Conservation (phyloP, 805 yeast genomes). For the Hanseniaspora singularis region DNA sequence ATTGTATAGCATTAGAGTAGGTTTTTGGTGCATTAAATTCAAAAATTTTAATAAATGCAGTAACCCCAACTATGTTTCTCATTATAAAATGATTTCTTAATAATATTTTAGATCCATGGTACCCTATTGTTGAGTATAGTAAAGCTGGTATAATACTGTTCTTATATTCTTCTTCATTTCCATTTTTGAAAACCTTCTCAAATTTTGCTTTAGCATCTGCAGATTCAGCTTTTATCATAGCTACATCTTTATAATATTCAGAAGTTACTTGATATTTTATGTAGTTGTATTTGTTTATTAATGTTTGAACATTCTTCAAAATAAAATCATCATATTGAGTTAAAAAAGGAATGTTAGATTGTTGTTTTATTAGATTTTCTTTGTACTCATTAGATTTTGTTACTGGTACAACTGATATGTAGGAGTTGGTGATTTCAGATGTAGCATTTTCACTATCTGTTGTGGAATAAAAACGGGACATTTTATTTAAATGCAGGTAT, state of each 20-base stretch:
- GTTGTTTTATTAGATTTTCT: slow-evolving; percentile 5
- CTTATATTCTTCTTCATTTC: slow-evolving; percentile 20
- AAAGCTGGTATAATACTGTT: slow-evolving; percentile 24
- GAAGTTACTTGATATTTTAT: slow-evolving; percentile 2
- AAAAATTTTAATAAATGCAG: slow-evolving; percentile 21
- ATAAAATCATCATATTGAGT: slow-evolving; percentile 12
- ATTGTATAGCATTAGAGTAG: slow-evolving; percentile 18
- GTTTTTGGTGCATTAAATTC: slow-evolving; percentile 23
- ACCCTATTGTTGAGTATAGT: slow-evolving; percentile 23
- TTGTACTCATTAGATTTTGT: background rate
- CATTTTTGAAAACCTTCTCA: slow-evolving; percentile 1
- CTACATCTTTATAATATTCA: slow-evolving; percentile 10
- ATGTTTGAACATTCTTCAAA: background rate
- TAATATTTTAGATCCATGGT: slow-evolving; percentile 24
- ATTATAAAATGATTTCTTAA: slow-evolving; percentile 22
- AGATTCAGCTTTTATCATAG: slow-evolving; percentile 6
- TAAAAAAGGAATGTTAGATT: background rate
- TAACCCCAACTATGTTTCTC: slow-evolving; percentile 23
- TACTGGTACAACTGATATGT: background rate
- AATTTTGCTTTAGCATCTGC: background rate
- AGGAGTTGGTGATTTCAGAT: background rate
- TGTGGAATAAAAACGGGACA: slow-evolving; percentile 1
- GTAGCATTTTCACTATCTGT: background rate
- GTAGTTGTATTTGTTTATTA: slow-evolving; percentile 7
- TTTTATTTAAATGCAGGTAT: no score